Percentiles rank a stretch among this genome's conserved stretches.
phyloP scores from a whole-genome alignment of 2,329 filamentous ascomycete genomes.

The Nakataea oryzae region DNA sequence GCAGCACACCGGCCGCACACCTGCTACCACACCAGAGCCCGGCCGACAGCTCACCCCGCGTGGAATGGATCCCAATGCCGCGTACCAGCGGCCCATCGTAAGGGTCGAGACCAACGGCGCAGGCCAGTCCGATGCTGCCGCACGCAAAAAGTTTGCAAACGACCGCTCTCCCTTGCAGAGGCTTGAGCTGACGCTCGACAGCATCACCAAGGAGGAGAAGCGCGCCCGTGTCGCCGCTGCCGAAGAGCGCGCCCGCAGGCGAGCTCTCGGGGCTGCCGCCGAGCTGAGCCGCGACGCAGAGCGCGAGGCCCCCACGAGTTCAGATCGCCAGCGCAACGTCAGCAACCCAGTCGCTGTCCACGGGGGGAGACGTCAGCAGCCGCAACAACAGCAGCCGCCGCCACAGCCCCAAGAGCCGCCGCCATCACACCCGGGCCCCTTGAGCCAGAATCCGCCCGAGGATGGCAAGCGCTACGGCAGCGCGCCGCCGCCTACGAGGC shows the following conservation, averaged over 20 bases:
- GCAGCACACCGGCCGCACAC: neutral
- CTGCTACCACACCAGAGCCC: too few relatives aligned
- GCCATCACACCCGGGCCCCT: slow-evolving; percentile 13
- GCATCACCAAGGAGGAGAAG: slow-evolving; percentile 94
- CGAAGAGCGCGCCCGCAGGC: slow-evolving; percentile 61
- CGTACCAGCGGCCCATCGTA: neutral
- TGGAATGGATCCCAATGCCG: neutral
- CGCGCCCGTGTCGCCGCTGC: slow-evolving; percentile 75
- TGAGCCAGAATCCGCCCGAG: slow-evolving; percentile 21
- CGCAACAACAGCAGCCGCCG: slow-evolving; percentile 11
- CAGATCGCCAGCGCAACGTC: slow-evolving; percentile 11
- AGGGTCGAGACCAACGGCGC: slow-evolving; percentile 9
- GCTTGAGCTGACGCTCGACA: slow-evolving; percentile 80
- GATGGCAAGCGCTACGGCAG: slow-evolving; percentile 16
- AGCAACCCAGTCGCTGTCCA: neutral
- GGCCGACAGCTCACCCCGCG: neutral
- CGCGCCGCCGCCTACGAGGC: slow-evolving; percentile 16
- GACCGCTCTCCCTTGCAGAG: slow-evolving; percentile 88
- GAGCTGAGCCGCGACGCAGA: slow-evolving; percentile 7
- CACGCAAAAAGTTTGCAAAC: slow-evolving; percentile 54
- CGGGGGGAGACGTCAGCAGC: slow-evolving; percentile 13
- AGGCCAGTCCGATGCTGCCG: slow-evolving; percentile 21
- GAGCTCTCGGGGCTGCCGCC: slow-evolving; percentile 24
- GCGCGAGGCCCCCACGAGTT: slow-evolving; percentile 8
- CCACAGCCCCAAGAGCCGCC: neutral